phyloP scores from a whole-genome alignment of 169 alveolate genomes.

The Blepharisma undulans region DNA sequence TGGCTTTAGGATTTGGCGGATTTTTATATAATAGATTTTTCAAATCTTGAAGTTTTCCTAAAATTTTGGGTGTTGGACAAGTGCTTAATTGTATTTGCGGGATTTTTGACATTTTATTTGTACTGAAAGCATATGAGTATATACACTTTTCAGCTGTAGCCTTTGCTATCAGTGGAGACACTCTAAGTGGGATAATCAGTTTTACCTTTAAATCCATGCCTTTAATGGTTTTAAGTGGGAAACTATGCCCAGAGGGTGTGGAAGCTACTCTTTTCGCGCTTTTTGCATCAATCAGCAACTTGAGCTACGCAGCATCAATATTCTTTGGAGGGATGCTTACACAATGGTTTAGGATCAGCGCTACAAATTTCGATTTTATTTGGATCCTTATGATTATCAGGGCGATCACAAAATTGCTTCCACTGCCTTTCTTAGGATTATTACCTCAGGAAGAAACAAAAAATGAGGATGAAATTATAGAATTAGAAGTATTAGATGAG shows the following conservation, averaged over 20 bases:
- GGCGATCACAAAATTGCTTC: background rate
- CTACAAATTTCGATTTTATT: background rate
- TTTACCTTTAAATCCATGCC: slow-evolving; percentile 11
- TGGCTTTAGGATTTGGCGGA: background rate
- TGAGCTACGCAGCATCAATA: background rate
- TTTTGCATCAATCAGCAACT: background rate
- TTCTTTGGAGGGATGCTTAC: slow-evolving; percentile 24
- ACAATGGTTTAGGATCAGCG: background rate
- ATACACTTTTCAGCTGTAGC: background rate
- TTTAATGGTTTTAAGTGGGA: slow-evolving; percentile 25
- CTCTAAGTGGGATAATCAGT: background rate
- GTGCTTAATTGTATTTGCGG: background rate
- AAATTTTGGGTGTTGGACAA: background rate
- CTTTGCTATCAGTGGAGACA: slow-evolving; percentile 22
- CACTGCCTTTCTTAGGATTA: slow-evolving; percentile 2
- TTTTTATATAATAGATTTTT: slow-evolving; percentile 12
- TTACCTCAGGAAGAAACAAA: background rate
- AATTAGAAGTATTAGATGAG: too few relatives aligned
- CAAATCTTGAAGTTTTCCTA: background rate
- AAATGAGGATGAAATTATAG: too few relatives aligned
- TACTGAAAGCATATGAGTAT: background rate
- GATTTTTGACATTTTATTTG: background rate
- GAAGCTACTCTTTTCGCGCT: slow-evolving; percentile 40
- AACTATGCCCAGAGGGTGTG: slow-evolving; percentile 36
- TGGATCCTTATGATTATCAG: background rate